Evolutionary conservation across 352 stramenopile genomes (phyloP).

Genomic region (Globisporangium megalacanthum): DNA sequence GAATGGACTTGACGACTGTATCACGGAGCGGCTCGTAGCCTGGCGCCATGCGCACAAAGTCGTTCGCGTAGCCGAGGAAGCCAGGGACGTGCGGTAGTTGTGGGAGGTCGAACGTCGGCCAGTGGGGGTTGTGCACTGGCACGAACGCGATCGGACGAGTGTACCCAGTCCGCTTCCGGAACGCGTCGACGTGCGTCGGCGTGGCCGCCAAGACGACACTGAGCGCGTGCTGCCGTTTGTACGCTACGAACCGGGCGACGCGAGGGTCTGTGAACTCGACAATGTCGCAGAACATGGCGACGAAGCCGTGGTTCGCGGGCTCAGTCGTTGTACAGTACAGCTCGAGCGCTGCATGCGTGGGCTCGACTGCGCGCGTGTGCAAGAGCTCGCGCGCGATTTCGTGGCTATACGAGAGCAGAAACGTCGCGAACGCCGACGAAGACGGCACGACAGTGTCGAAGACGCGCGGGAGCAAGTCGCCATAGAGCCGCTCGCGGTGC

Average conservation of each 20-base stretch:
- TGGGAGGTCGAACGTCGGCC: conserved; percentile 48
- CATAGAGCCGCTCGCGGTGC: conserved; percentile 37
- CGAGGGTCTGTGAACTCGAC: conserved; percentile 52
- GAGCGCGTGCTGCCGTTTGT: conserved; percentile 48
- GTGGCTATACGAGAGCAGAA: conserved; percentile 37
- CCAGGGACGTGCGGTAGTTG: conserved; percentile 25
- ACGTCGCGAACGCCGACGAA: conserved; percentile 46
- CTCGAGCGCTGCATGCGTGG: conserved; percentile 38
- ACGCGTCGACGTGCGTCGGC: conserved; percentile 51
- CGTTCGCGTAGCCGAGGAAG: conserved; percentile 72
- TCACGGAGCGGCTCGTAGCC: conserved; percentile 57
- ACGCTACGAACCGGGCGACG: conserved; percentile 51
- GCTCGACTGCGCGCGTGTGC: conserved; percentile 35
- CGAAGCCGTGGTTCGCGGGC: conserved; percentile 44
- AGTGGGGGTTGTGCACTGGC: conserved; percentile 61
- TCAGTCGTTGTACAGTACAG: conserved; percentile 42
- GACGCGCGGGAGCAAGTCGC: conserved; percentile 23
- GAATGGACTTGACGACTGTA: conserved; percentile 65
- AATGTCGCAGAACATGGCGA: conserved; percentile 78
- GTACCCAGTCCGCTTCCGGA: conserved; percentile 43
- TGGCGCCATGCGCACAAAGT: conserved; percentile 48
- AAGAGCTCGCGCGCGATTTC: conserved; percentile 39
- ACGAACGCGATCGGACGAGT: conserved; percentile 63
- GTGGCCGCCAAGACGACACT: conserved; percentile 60
- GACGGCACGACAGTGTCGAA: conserved; percentile 39